These are phyloP conservation scores for Picea glauca DNA, from an alignment of 75 land plant genomes.

Conservation along the genomic window DNA sequence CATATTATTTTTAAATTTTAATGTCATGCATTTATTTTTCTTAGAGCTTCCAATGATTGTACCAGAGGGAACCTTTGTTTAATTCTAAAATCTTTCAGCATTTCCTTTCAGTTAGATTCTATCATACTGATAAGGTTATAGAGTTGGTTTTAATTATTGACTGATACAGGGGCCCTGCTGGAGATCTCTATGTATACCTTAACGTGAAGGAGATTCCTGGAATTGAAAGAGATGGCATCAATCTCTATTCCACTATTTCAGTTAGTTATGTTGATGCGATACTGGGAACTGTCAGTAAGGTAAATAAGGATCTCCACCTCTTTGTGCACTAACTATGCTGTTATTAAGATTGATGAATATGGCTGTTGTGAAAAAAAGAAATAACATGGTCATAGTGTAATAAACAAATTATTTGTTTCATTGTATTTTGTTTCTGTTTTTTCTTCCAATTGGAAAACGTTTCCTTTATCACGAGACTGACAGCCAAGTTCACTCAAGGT, in stretches of 20 bases:
- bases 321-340: neutral
- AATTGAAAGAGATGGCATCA: constrained; percentile 91
- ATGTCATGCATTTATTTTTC: neutral
- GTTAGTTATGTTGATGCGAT: constrained; percentile 91
- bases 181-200: constrained; percentile 94
- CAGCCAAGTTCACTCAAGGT: neutral
- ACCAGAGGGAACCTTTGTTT: neutral
- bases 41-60: neutral
- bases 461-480: neutral
- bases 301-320: constrained; percentile 13
- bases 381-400: neutral
- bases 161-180: constrained; percentile 79
- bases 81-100: neutral
- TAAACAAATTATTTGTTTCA: neutral
- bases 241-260: constrained; percentile 79
- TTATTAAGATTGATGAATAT: neutral
- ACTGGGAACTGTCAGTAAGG: constrained; percentile 78
- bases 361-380: neutral
- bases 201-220: constrained; percentile 81
- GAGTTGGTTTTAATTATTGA: neutral
- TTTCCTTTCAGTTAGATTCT: neutral
- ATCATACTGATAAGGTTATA: neutral
- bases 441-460: neutral
- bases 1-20: no score
- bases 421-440: neutral